A percentile compares a stretch with the other conserved stretches of the same genome.
These are phyloP conservation scores for Calonectria fujianensis DNA, from an alignment of 2,329 filamentous ascomycete species.

Conservation along the genomic window DNA sequence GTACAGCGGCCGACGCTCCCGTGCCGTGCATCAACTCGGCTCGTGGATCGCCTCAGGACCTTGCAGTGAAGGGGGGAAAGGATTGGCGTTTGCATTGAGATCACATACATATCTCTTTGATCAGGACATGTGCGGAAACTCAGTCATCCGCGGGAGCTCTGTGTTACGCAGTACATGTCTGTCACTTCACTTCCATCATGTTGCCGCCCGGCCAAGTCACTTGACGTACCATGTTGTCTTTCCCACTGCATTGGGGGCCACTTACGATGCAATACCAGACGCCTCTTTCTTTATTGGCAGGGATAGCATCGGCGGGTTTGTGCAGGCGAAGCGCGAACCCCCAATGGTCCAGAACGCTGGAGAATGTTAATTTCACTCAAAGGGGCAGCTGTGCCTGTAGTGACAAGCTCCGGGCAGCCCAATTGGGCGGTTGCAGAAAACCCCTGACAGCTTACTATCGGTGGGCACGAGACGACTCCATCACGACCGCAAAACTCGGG, in stretches of 20 bases:
- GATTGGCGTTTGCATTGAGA: neutral
- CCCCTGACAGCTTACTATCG: constrained; percentile 24
- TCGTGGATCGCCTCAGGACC: constrained; percentile 13
- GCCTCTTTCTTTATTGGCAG: neutral
- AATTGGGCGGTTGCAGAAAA: constrained; percentile 41
- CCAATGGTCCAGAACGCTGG: constrained; percentile 27
- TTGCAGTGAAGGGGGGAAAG: constrained; percentile 14
- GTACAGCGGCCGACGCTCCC: constrained; percentile 37
- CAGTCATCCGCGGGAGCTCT: neutral
- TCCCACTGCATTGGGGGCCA: constrained; percentile 4
- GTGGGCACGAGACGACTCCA: constrained; percentile 40
- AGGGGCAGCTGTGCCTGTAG: constrained; percentile 37
- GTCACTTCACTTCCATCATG: neutral
- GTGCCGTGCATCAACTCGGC: constrained; percentile 32
- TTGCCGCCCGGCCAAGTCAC: neutral
- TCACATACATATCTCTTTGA: neutral
- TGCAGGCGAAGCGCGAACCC: constrained; percentile 35
- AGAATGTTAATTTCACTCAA: constrained; percentile 37
- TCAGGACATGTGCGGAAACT: neutral
- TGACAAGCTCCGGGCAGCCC: constrained; percentile 31
- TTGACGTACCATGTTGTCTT: neutral
- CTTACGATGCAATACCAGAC: constrained; percentile 9
- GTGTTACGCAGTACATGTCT: neutral
- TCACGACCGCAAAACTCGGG: constrained; percentile 45
- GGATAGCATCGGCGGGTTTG: constrained; percentile 19